phyloP scores from a whole-genome alignment of 2,329 filamentous ascomycete species.

The Fusarium dlaminii region DNA sequence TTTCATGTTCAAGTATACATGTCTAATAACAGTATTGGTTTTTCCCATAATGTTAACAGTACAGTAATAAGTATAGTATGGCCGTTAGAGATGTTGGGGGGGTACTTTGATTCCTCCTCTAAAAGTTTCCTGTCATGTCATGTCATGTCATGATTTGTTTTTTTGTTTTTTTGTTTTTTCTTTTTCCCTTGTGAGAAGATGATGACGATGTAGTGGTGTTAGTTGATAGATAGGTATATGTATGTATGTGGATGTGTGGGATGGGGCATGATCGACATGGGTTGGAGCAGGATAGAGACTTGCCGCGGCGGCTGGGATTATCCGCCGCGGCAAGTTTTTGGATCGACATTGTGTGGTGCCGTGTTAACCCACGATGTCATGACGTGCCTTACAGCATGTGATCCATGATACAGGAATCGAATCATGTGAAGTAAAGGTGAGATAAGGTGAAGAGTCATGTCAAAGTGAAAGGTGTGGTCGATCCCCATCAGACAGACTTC shows the following conservation, averaged over 20 bases:
- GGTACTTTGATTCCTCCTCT: constrained; percentile 15
- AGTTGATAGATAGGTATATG: not conserved
- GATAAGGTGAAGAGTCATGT: not conserved
- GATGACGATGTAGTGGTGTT: not conserved
- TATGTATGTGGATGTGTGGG: not conserved
- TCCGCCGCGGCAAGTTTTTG: constrained; percentile 5
- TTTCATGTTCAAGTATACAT: not conserved
- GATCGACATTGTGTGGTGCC: constrained; percentile 36
- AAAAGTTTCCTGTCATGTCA: constrained; percentile 14
- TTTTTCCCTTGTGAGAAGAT: not conserved
- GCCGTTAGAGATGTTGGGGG: constrained; percentile 19
- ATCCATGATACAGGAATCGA: constrained; percentile 9
- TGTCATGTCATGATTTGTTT: not conserved
- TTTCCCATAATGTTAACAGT: constrained; percentile 18
- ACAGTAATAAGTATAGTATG: constrained; percentile 7
- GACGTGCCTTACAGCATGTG: constrained; percentile 20
- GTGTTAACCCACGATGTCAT: constrained; percentile 35
- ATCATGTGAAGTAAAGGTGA: constrained; percentile 8
- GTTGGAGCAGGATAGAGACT: constrained; percentile 16
- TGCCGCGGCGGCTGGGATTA: no score
- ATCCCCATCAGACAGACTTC: not conserved
- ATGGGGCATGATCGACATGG: constrained; percentile 20
- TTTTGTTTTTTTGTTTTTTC: not conserved
- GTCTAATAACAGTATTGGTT: not conserved
- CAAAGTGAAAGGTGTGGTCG: not conserved